Conservation (phyloP, 352 stramenopile species). For the Phytophthora quininea region DNA sequence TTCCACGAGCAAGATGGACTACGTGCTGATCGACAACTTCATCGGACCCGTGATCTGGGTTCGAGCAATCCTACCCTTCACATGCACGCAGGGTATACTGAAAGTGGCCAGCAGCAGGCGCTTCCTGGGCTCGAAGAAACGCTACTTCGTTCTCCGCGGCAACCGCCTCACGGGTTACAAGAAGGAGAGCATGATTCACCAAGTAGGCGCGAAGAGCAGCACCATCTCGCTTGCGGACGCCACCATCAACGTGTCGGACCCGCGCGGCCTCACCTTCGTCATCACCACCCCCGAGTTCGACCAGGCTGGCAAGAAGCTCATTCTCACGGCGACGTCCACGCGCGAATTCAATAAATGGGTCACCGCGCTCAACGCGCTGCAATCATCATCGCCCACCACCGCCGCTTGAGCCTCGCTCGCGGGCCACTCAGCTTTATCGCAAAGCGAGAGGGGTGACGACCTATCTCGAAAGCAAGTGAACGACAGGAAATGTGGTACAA, state of each 20-base stretch:
- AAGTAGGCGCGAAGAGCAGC: conserved; percentile 75
- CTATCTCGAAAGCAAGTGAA: conserved; percentile 25
- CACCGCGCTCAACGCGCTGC: conserved; percentile 60
- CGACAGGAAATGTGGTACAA: conserved; percentile 36
- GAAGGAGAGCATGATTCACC: conserved; percentile 76
- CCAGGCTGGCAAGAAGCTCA: conserved; percentile 82
- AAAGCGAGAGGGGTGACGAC: conserved; percentile 7
- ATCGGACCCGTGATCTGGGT: conserved; percentile 86
- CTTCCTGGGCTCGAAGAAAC: conserved; percentile 87
- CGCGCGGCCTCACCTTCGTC: conserved; percentile 69
- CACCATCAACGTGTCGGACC: conserved; percentile 71
- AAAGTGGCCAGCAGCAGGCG: conserved; percentile 81
- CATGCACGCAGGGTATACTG: conserved; percentile 80
- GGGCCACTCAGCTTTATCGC: conserved; percentile 9
- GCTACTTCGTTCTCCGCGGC: conserved; percentile 81
- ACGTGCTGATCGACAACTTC: conserved; percentile 86
- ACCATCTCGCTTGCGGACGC: conserved; percentile 68
- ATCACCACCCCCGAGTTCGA: conserved; percentile 80
- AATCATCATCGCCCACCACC: conserved; percentile 36
- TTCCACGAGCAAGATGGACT: conserved; percentile 75
- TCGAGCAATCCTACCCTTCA: conserved; percentile 83
- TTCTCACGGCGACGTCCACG: conserved; percentile 69
- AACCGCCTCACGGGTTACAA: conserved; percentile 72
- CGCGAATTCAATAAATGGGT: conserved; percentile 90
- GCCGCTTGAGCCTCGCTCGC: conserved; percentile 43